Evolutionary conservation across 2,329 filamentous ascomycete genomes (phyloP).

Genomic region (Cladosporium sp.): DNA sequence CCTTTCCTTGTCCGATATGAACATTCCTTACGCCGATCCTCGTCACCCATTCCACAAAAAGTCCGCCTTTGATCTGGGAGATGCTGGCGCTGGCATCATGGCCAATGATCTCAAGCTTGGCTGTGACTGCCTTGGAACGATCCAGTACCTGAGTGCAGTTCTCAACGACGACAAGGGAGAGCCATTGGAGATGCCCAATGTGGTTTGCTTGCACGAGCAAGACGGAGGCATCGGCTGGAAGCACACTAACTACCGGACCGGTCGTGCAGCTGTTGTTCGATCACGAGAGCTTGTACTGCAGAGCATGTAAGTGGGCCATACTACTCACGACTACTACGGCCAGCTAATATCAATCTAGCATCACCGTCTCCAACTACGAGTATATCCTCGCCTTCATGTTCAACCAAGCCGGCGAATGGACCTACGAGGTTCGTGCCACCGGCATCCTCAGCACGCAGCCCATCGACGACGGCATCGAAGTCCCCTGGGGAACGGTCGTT

Average conservation of each 20-base stretch:
- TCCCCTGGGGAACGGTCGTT: slow-evolving; percentile 68
- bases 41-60: slow-evolving; percentile 69
- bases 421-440: slow-evolving; percentile 68
- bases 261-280: slow-evolving; percentile 62
- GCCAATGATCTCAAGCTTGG: slow-evolving; percentile 69
- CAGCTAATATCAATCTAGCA: background rate
- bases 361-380: slow-evolving; percentile 67
- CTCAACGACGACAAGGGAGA: slow-evolving; percentile 61
- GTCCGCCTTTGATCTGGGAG: slow-evolving; percentile 68
- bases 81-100: slow-evolving; percentile 65
- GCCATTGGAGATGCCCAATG: slow-evolving; percentile 61
- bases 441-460: slow-evolving; percentile 68
- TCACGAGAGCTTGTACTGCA: slow-evolving; percentile 67
- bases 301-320: slow-evolving; percentile 48
- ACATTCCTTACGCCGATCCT: slow-evolving; percentile 63
- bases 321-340: background rate
- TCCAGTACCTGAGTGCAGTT: slow-evolving; percentile 64
- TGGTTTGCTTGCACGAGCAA: slow-evolving; percentile 70
- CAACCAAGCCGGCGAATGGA: slow-evolving; percentile 67
- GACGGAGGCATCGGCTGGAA: slow-evolving; percentile 70
- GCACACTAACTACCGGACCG: slow-evolving; percentile 70
- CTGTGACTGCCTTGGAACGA: slow-evolving; percentile 69
- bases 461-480: slow-evolving; percentile 63
- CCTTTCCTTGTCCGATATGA: slow-evolving; percentile 67
- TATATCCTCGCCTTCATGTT: slow-evolving; percentile 73